Base-by-base conservation (phyloP, 2,329 filamentous ascomycete genomes). In the Sclerotinia borealis region DNA sequence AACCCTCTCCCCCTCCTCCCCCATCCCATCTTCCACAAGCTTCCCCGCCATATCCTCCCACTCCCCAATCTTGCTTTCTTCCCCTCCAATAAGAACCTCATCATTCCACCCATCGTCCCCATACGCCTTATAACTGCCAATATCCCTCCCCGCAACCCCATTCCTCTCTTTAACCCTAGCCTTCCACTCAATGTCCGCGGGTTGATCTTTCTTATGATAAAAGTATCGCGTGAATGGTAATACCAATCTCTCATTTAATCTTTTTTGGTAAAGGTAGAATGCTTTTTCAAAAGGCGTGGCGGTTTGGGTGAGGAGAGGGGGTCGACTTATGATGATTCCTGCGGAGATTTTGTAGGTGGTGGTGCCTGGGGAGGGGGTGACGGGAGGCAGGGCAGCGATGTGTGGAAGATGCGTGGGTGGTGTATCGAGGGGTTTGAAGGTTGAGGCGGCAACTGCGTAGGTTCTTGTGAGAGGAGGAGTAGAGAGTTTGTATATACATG, bases 181-280 rank as follows among this genome's bases (percentile, higher is more conserved):
- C 76, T 93, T 91, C 91, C 92, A 98, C 79, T 97, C 93, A 58
- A 92, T 81, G 69, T 93, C 90, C 10, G 86, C 83, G 1, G 92
- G 88, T 13, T 93, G 96, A 74, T 91, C 91, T 70, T 87, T 87
- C 81, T 96, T 96, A 84, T 93, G 96, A 83, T 96, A 99, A 79
- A 98, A 95, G 75, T 90, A 90, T 69, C 90, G 86, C 63, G 90
- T 90, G 77, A 98, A 99, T 1, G 93, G 91, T 5, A 95, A 83
- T 25, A 88, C 87, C 59, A 96, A 83, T 49, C 95, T 90, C 81
- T 99, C 95, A 77, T 98, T 96, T 65, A 99, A 83, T 17, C 95
- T 92, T 72, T 93, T 93, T 79, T 99, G 95, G 80, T 99, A 99
- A 76, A 99, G 92, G 81, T 89, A 96, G 79, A 89, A 98, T 68